These are phyloP conservation scores for Alliaria petiolata DNA, from an alignment of 345 rosid genomes.

Conservation along the genomic window DNA sequence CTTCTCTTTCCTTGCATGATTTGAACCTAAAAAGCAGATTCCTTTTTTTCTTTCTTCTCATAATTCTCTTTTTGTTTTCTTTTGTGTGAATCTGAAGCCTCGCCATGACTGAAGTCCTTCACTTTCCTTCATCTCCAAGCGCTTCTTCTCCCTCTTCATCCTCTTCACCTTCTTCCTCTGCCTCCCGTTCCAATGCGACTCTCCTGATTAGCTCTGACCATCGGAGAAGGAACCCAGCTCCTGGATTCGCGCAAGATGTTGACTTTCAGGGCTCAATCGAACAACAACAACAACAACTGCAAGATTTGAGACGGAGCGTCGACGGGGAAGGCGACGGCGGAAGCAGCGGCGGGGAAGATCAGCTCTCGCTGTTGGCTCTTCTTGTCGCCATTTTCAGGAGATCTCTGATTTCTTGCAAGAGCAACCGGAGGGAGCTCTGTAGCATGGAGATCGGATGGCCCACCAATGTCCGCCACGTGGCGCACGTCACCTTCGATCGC, in stretches of 20 bases:
- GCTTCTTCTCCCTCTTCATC: slow-evolving; percentile 36
- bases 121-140: slow-evolving; percentile 56
- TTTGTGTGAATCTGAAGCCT: slow-evolving; percentile 6
- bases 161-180: slow-evolving; percentile 37
- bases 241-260: slow-evolving; percentile 23
- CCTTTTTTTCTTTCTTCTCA: not conserved
- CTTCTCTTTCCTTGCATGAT: slow-evolving; percentile 2
- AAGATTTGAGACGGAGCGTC: slow-evolving; percentile 9
- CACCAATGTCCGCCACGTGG: slow-evolving; percentile 75
- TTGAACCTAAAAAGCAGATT: slow-evolving; percentile 3
- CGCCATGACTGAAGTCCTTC: slow-evolving; percentile 82
- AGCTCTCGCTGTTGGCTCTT: slow-evolving; percentile 68
- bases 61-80: not conserved
- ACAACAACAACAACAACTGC: not conserved
- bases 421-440: slow-evolving; percentile 52
- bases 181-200: slow-evolving; percentile 26
- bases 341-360: slow-evolving; percentile 40
- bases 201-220: slow-evolving; percentile 17
- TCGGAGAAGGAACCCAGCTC: slow-evolving; percentile 1
- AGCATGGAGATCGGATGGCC: slow-evolving; percentile 88
- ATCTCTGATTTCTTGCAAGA: slow-evolving; percentile 66
- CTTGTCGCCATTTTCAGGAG: slow-evolving; percentile 65
- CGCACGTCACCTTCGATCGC: slow-evolving; percentile 92
- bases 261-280: slow-evolving; percentile 27
- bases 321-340: slow-evolving; percentile 1